These are phyloP conservation scores for Leccinum disarticulatum DNA, from an alignment of 768 basidiomycete species.

Conservation along the genomic window DNA sequence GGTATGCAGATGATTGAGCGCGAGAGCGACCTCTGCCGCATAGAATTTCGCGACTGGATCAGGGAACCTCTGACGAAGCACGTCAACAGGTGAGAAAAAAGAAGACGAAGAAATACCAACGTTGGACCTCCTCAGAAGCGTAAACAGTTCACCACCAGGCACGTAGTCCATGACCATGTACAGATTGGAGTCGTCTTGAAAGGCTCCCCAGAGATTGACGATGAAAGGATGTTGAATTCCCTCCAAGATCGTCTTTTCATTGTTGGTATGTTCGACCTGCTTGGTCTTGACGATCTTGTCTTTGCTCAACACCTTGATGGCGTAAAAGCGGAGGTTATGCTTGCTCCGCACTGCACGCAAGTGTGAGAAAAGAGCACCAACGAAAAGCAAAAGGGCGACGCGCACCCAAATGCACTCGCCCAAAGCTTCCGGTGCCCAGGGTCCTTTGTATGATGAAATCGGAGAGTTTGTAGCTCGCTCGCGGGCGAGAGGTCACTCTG, in stretches of 20 bases:
- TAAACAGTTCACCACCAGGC: constrained; percentile 95
- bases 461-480: constrained; percentile 65
- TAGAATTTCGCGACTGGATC: constrained; percentile 99
- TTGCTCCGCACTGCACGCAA: constrained; percentile 70
- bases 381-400: not conserved
- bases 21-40: constrained; percentile 91
- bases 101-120: constrained; percentile 44
- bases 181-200: constrained; percentile 88
- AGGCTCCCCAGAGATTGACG: constrained; percentile 94
- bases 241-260: constrained; percentile 85
- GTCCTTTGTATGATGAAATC: constrained; percentile 84
- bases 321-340: constrained; percentile 95
- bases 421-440: constrained; percentile 94
- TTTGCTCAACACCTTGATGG: constrained; percentile 92
- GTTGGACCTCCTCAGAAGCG: constrained; percentile 85
- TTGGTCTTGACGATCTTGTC: constrained; percentile 90
- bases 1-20: constrained; percentile 84
- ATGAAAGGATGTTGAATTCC: constrained; percentile 90
- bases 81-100: constrained; percentile 10
- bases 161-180: constrained; percentile 99
- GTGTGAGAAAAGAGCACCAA: not conserved
- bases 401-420: constrained; percentile 86
- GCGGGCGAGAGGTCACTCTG: constrained; percentile 45
- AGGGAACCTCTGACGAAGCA: constrained; percentile 71
- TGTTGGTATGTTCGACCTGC: constrained; percentile 97